phyloP scores from a whole-genome alignment of 495 filamentous ascomycete species.

The Coniosporium apollinis region DNA sequence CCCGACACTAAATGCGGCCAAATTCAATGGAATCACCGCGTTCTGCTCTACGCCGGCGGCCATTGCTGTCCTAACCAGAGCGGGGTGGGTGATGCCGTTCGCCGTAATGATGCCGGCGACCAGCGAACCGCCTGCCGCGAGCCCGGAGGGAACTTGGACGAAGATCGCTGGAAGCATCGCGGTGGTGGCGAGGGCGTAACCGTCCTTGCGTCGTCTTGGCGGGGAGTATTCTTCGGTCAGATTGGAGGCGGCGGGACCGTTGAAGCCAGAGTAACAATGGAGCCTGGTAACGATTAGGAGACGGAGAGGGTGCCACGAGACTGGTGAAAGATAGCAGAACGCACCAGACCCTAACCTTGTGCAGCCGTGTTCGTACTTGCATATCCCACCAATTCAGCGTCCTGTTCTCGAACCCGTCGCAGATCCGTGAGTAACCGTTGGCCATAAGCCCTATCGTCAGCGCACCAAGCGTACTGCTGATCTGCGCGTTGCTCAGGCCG shows the following conservation, averaged over 20 bases:
- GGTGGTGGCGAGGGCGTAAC: slow-evolving; percentile 69
- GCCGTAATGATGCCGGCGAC: slow-evolving; percentile 74
- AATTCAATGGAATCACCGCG: too few species aligned
- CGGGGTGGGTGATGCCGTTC: slow-evolving; percentile 65
- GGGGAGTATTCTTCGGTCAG: too few species aligned
- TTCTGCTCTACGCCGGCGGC: too few species aligned
- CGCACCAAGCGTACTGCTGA: slow-evolving; percentile 71
- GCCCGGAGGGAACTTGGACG: slow-evolving; percentile 80
- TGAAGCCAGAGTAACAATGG: too few species aligned
- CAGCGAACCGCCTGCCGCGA: slow-evolving; percentile 70
- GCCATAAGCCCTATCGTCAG: slow-evolving; percentile 74
- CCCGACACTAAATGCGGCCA: too few species aligned
- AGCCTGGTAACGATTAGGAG: too few species aligned
- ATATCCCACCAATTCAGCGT: slow-evolving; percentile 21
- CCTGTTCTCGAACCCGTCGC: slow-evolving; percentile 22
- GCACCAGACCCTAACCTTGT: too few species aligned
- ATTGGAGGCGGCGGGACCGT: too few species aligned
- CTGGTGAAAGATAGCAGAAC: too few species aligned
- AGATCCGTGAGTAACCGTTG: slow-evolving; percentile 73
- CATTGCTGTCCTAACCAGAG: too few species aligned
- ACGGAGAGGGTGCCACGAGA: too few species aligned
- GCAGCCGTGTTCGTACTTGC: slow-evolving; percentile 6
- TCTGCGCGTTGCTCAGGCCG: slow-evolving; percentile 62
- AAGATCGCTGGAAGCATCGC: slow-evolving; percentile 87
- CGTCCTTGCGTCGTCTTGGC: slow-evolving; percentile 33